These are phyloP conservation scores for Alternaria angustiovoidea DNA, from an alignment of 2,329 filamentous ascomycete species.

Conservation along the genomic window DNA sequence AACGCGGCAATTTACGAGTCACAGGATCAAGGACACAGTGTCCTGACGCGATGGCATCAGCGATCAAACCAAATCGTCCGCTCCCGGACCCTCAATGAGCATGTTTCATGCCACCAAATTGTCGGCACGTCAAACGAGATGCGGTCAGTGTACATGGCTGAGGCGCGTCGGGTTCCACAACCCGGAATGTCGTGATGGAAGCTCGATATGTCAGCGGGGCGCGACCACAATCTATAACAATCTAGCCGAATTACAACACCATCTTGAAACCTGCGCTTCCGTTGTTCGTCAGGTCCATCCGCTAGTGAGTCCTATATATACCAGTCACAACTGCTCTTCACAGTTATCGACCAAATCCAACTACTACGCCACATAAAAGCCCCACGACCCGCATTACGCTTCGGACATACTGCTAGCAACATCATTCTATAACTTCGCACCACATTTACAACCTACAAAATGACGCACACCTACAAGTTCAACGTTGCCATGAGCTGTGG, in stretches of 20 bases:
- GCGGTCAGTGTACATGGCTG: slow-evolving; percentile 29
- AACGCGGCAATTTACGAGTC: slow-evolving; percentile 1
- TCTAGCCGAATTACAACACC: slow-evolving; percentile 43
- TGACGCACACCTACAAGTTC: slow-evolving; percentile 93
- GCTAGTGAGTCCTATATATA: slow-evolving; percentile 27
- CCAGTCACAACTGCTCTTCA: slow-evolving; percentile 7
- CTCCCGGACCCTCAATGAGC: slow-evolving; percentile 33
- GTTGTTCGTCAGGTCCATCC: slow-evolving; percentile 16
- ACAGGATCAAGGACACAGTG: slow-evolving; percentile 13
- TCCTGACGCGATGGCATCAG: slow-evolving; percentile 1
- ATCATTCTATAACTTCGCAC: slow-evolving; percentile 5
- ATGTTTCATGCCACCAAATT: slow-evolving; percentile 44
- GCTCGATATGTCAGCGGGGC: slow-evolving; percentile 43
- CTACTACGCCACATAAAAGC: slow-evolving; percentile 4
- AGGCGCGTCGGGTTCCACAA: slow-evolving; percentile 39
- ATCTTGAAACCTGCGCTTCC: slow-evolving; percentile 46
- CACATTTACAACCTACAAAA: slow-evolving; percentile 52
- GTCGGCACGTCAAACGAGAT: slow-evolving; percentile 11
- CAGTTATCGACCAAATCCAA: slow-evolving; percentile 5
- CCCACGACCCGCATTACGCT: slow-evolving; percentile 14
- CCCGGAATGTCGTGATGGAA: slow-evolving; percentile 23
- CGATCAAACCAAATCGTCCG: background rate
- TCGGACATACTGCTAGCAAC: slow-evolving; percentile 1
- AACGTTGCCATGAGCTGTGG: slow-evolving; percentile 92
- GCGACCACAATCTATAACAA: slow-evolving; percentile 39